Conservation (phyloP, 1,139 yeast species). For the Spencermartinsiella ligniputridi region DNA sequence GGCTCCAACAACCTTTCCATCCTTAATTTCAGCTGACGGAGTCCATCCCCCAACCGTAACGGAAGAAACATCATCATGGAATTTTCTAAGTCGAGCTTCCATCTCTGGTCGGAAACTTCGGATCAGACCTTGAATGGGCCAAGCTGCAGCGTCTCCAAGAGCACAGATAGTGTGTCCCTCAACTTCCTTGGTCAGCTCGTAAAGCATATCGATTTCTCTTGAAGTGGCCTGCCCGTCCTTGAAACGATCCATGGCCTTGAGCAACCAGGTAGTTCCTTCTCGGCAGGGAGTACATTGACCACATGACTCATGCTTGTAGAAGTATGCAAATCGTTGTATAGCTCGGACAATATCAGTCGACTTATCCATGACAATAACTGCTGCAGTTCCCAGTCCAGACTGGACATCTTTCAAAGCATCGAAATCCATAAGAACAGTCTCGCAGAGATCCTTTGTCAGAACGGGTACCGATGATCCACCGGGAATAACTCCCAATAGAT, state of each 20-base stretch:
- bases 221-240: slow-evolving; percentile 71
- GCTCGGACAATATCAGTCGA: slow-evolving; percentile 79
- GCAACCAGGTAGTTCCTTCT: slow-evolving; percentile 86
- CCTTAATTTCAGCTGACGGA: slow-evolving; percentile 52
- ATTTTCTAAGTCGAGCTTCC: slow-evolving; percentile 62
- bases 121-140: slow-evolving; percentile 88
- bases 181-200: slow-evolving; percentile 75
- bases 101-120: slow-evolving; percentile 77
- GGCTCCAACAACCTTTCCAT: slow-evolving; percentile 63
- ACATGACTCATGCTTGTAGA: slow-evolving; percentile 87
- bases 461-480: slow-evolving; percentile 88
- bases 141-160: slow-evolving; percentile 86
- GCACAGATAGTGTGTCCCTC: slow-evolving; percentile 93
- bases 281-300: slow-evolving; percentile 95
- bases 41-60: slow-evolving; percentile 78
- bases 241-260: slow-evolving; percentile 79
- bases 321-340: slow-evolving; percentile 74
- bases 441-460: slow-evolving; percentile 63
- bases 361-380: slow-evolving; percentile 85
- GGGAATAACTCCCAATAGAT: slow-evolving; percentile 77
- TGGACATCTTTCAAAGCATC: slow-evolving; percentile 82
- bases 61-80: slow-evolving; percentile 41
- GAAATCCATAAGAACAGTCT: slow-evolving; percentile 72
- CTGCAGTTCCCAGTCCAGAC: slow-evolving; percentile 87
- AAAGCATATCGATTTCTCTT: slow-evolving; percentile 76